A percentile compares a stretch with the other conserved stretches of the same genome.
Evolutionary conservation across 2,329 filamentous ascomycete species (phyloP).

Genomic region (Magnaporthales sp.): DNA sequence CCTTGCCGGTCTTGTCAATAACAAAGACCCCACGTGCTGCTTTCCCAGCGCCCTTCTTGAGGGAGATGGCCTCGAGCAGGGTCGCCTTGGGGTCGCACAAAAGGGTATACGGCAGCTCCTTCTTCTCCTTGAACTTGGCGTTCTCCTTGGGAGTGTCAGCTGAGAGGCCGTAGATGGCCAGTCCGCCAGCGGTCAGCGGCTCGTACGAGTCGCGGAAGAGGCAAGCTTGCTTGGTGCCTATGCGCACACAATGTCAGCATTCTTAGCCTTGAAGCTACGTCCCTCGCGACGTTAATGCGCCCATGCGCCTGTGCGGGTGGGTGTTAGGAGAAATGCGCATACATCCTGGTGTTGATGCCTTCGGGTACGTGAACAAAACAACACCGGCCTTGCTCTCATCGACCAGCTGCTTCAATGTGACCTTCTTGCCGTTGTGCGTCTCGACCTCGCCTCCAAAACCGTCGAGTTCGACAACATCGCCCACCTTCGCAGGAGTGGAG

Average conservation of each 20-base stretch:
- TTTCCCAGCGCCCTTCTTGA: slow-evolving; percentile 74
- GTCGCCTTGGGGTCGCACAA: slow-evolving; percentile 71
- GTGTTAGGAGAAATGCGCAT: slow-evolving; percentile 16
- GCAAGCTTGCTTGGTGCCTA: slow-evolving; percentile 89
- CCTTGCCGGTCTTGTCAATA: slow-evolving; percentile 70
- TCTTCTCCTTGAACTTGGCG: slow-evolving; percentile 84
- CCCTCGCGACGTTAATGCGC: neutral
- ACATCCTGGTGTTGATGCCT: slow-evolving; percentile 92
- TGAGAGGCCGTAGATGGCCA: slow-evolving; percentile 84
- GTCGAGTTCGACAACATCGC: slow-evolving; percentile 46
- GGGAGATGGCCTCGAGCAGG: slow-evolving; percentile 77
- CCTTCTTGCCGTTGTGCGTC: slow-evolving; percentile 76
- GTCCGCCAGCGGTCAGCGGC: slow-evolving; percentile 66
- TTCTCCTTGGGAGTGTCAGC: slow-evolving; percentile 85
- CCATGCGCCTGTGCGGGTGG: neutral
- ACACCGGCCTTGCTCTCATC: slow-evolving; percentile 78
- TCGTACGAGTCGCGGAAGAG: slow-evolving; percentile 82
- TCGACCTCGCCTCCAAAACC: slow-evolving; percentile 65
- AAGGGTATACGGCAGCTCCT: slow-evolving; percentile 79
- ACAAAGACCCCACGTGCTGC: slow-evolving; percentile 84
- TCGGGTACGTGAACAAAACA: slow-evolving; percentile 91
- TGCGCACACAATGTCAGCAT: neutral
- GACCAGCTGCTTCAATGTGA: slow-evolving; percentile 70
- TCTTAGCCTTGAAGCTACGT: neutral
- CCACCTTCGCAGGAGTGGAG: slow-evolving; percentile 33